Conservation (phyloP, 2,329 filamentous ascomycete species). For the Pseudogymnoascus sp. region DNA sequence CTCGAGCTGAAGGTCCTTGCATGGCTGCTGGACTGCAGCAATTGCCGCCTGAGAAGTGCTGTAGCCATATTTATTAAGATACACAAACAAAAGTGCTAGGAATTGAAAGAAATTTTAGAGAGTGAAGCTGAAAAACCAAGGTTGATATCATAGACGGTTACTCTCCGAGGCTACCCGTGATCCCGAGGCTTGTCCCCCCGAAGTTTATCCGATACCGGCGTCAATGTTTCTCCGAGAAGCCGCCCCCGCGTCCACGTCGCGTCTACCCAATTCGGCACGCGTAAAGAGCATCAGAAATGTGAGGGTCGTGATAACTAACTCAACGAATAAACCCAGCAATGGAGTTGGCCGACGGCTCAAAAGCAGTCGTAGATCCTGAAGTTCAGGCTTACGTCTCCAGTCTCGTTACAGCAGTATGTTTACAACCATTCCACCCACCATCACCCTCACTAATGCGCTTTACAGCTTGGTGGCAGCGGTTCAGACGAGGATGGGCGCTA, state of each 20-base stretch:
- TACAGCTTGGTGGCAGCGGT: constrained; percentile 75
- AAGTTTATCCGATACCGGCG: not conserved
- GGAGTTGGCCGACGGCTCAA: constrained; percentile 45
- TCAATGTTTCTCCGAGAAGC: not conserved
- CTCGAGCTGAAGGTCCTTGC: constrained; percentile 62
- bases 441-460: constrained; percentile 18
- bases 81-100: not conserved
- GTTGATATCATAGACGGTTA: not conserved
- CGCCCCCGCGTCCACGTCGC: constrained; percentile 3
- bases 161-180: constrained; percentile 7
- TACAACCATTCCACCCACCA: not conserved
- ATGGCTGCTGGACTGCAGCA: constrained; percentile 20
- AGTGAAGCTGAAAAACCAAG: constrained; percentile 5
- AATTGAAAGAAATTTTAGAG: constrained; percentile 1
- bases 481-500: constrained; percentile 75
- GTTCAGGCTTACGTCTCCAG: constrained; percentile 90
- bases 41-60: constrained; percentile 21
- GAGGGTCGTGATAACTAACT: not conserved
- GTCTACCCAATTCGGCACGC: constrained; percentile 11
- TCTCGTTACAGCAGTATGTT: constrained; percentile 74
- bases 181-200: not conserved
- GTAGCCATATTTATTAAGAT: constrained; percentile 23
- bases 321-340: constrained; percentile 33
- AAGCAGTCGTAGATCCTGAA: constrained; percentile 74
- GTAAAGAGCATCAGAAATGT: constrained; percentile 13